These are phyloP conservation scores for Clavispora vitiphila DNA, from an alignment of 805 yeast species.

Conservation along the genomic window DNA sequence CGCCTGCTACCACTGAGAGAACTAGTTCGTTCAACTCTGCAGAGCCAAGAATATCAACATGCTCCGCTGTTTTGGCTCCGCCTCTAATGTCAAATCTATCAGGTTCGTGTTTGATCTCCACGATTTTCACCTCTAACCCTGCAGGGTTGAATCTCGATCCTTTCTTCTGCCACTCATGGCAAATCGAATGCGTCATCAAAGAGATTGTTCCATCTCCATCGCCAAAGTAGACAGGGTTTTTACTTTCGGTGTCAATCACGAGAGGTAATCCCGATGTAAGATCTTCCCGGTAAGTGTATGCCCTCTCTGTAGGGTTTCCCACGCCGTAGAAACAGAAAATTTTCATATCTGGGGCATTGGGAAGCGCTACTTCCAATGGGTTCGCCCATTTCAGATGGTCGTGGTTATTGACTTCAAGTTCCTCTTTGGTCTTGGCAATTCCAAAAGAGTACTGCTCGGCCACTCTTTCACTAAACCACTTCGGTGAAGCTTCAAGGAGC, in stretches of 20 bases:
- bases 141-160: conserved; percentile 78
- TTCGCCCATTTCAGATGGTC: conserved; percentile 85
- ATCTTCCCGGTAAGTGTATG: conserved; percentile 72
- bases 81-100: conserved; percentile 92
- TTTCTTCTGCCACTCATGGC: conserved; percentile 80
- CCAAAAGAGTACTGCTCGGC: conserved; percentile 76
- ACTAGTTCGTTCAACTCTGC: conserved; percentile 87
- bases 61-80: conserved; percentile 96
- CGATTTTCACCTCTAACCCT: conserved; percentile 62
- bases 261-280: conserved; percentile 57
- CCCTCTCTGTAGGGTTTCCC: conserved; percentile 95
- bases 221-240: conserved; percentile 66
- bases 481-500: conserved; percentile 60
- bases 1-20: conserved; percentile 76
- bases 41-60: conserved; percentile 92
- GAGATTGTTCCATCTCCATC: conserved; percentile 98
- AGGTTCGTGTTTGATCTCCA: conserved; percentile 91
- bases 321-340: conserved; percentile 90
- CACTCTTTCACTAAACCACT: conserved; percentile 68
- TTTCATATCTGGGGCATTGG: conserved; percentile 90
- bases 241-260: conserved; percentile 62
- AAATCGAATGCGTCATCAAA: conserved; percentile 77
- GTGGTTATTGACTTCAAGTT: conserved; percentile 61
- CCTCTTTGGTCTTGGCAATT: conserved; percentile 52
- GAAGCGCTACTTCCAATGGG: conserved; percentile 87